A percentile compares a stretch with the other conserved stretches of the same genome.
These are phyloP conservation scores for Rhododendron ovatum DNA, from an alignment of 148 eudicot genomes.

Conservation along the genomic window DNA sequence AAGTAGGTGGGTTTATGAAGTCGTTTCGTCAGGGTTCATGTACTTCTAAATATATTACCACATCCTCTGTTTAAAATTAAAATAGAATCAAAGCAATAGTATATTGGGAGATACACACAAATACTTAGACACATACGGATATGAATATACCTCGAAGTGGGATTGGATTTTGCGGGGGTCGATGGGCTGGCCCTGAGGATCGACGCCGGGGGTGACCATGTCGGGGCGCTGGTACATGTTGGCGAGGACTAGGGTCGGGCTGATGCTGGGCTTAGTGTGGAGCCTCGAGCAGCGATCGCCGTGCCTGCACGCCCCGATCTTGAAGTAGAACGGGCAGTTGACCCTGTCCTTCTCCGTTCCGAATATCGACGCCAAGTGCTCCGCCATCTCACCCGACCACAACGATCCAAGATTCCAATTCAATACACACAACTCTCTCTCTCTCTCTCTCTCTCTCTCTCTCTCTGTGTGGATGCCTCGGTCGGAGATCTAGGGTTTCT, in stretches of 20 bases:
- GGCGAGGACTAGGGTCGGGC: slow-evolving; percentile 69
- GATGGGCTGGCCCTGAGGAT: slow-evolving; percentile 70
- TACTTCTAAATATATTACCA: background rate
- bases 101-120: background rate
- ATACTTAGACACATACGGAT: background rate
- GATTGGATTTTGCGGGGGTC: slow-evolving; percentile 69
- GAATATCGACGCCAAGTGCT: slow-evolving; percentile 82
- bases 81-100: background rate
- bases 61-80: background rate
- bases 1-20: background rate
- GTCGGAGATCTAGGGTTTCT: background rate
- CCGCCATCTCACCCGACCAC: slow-evolving; percentile 44
- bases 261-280: slow-evolving; percentile 74
- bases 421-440: background rate
- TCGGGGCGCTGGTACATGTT: slow-evolving; percentile 91
- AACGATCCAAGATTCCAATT: background rate
- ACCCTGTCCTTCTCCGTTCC: slow-evolving; percentile 93
- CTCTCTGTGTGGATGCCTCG: background rate
- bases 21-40: background rate
- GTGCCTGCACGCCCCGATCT: slow-evolving; percentile 92
- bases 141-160: slow-evolving; percentile 56
- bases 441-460: background rate
- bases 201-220: slow-evolving; percentile 81
- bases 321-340: slow-evolving; percentile 85
- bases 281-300: slow-evolving; percentile 81